A percentile compares a stretch with the other conserved stretches of the same genome.
These are phyloP conservation scores for Cylindrotheca fusiformis DNA, from an alignment of 108 stramenopile species.

Conservation along the genomic window DNA sequence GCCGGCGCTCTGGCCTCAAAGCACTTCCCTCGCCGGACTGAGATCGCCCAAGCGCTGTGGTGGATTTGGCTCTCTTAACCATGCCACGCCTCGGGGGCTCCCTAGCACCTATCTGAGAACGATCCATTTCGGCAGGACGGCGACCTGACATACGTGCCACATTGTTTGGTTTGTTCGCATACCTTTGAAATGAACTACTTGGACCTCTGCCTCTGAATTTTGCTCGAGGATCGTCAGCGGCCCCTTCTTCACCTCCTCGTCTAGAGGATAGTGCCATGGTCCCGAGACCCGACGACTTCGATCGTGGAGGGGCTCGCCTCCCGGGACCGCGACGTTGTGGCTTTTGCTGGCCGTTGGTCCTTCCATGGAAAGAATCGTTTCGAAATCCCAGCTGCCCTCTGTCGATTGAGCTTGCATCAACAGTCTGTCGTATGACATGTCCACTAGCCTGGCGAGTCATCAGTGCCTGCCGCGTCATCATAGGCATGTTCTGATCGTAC, in stretches of 20 bases:
- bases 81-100: conserved; percentile 1
- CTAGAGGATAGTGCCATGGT: background rate
- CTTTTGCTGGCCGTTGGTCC: conserved; percentile 8
- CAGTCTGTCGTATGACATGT: conserved; percentile 17
- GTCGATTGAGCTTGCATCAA: conserved; percentile 31
- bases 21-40: background rate
- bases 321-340: conserved; percentile 11
- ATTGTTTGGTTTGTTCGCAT: conserved; percentile 33
- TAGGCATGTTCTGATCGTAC: conserved; percentile 43
- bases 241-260: background rate
- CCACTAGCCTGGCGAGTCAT: conserved; percentile 33
- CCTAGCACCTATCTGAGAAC: background rate
- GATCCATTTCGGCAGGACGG: conserved; percentile 9
- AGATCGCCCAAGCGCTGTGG: conserved; percentile 11
- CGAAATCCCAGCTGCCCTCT: conserved; percentile 17
- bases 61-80: conserved; percentile 8
- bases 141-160: conserved; percentile 23
- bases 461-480: conserved; percentile 42
- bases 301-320: conserved; percentile 30
- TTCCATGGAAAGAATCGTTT: conserved; percentile 23
- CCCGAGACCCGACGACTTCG: conserved; percentile 27
- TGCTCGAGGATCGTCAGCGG: conserved; percentile 17
- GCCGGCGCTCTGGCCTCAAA: conserved; percentile 14
- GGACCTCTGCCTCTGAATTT: conserved; percentile 10
- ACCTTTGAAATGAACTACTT: conserved; percentile 20